Percentiles rank a stretch among this genome's conserved stretches.
Conservation (phyloP, 179 eudicot genomes). For the Beta lomatogona region DNA sequence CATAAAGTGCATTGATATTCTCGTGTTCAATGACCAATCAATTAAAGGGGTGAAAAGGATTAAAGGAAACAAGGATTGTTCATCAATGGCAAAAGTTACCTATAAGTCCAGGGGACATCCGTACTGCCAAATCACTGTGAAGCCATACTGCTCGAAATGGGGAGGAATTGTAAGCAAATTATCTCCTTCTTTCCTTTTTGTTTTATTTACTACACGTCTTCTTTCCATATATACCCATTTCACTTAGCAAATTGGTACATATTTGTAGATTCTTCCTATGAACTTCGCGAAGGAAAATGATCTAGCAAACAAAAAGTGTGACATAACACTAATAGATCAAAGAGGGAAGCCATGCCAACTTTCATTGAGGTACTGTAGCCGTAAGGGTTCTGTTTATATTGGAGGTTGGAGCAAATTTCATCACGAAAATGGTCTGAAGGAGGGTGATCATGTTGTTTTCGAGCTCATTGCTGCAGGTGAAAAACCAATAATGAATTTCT, state of each 20-base stretch:
- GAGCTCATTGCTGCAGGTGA: background rate
- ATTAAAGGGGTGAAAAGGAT: no score
- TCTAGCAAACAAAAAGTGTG: background rate
- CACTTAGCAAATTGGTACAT: background rate
- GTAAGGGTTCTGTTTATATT: background rate
- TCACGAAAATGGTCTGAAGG: background rate
- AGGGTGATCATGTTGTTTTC: background rate
- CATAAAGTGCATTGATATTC: no score
- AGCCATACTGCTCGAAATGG: background rate
- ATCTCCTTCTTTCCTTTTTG: no score
- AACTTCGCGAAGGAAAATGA: background rate
- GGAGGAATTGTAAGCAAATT: background rate
- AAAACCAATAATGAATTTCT: background rate
- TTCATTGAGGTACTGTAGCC: background rate
- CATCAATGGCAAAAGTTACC: background rate
- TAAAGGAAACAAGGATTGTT: no score
- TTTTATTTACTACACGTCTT: no score
- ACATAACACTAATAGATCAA: background rate
- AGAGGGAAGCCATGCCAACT: background rate
- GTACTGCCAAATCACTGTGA: background rate
- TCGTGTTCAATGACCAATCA: no score
- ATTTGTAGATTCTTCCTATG: background rate
- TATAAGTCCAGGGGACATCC: constrained; percentile 18
- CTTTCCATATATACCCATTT: no score
- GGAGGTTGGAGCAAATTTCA: background rate